These are phyloP conservation scores for Epichloe brachyelytri DNA, from an alignment of 2,329 filamentous ascomycete genomes.

Conservation along the genomic window DNA sequence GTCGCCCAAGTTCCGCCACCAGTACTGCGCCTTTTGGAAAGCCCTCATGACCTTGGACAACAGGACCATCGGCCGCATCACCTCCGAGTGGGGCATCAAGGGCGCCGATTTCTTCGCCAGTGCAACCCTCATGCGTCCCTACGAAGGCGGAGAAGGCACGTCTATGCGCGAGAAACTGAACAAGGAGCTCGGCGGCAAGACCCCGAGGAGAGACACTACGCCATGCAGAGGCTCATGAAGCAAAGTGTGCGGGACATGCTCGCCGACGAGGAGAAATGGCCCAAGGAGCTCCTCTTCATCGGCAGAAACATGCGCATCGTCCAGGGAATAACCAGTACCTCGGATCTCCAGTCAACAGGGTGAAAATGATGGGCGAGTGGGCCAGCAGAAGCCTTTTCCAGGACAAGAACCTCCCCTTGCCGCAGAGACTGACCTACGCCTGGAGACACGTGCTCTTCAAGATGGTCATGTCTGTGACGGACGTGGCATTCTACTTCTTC, in stretches of 20 bases:
- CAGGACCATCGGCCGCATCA: slow-evolving; percentile 58
- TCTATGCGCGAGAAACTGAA: slow-evolving; percentile 53
- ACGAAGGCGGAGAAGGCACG: slow-evolving; percentile 63
- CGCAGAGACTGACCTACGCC: slow-evolving; percentile 53
- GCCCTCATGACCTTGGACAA: slow-evolving; percentile 90
- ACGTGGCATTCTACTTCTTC: slow-evolving; percentile 72
- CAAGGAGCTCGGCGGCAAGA: slow-evolving; percentile 45
- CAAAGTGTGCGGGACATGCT: slow-evolving; percentile 56
- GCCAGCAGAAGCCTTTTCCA: slow-evolving; percentile 74
- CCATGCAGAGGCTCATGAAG: slow-evolving; percentile 79
- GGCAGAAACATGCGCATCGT: slow-evolving; percentile 86
- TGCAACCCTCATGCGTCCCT: slow-evolving; percentile 79
- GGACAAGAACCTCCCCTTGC: slow-evolving; percentile 48
- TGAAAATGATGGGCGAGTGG: slow-evolving; percentile 92
- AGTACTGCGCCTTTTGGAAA: slow-evolving; percentile 91
- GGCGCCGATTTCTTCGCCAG: slow-evolving; percentile 85
- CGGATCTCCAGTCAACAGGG: slow-evolving; percentile 76
- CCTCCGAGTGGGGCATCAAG: slow-evolving; percentile 72
- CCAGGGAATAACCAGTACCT: slow-evolving; percentile 84
- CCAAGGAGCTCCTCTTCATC: slow-evolving; percentile 83
- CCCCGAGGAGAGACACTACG: slow-evolving; percentile 65
- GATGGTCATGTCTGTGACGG: slow-evolving; percentile 59
- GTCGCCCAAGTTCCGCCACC: slow-evolving; percentile 65
- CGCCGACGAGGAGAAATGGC: slow-evolving; percentile 76
- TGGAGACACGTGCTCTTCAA: slow-evolving; percentile 75